Conservation (phyloP, 129 eudicot species). For the Dittrichia graveolens region DNA sequence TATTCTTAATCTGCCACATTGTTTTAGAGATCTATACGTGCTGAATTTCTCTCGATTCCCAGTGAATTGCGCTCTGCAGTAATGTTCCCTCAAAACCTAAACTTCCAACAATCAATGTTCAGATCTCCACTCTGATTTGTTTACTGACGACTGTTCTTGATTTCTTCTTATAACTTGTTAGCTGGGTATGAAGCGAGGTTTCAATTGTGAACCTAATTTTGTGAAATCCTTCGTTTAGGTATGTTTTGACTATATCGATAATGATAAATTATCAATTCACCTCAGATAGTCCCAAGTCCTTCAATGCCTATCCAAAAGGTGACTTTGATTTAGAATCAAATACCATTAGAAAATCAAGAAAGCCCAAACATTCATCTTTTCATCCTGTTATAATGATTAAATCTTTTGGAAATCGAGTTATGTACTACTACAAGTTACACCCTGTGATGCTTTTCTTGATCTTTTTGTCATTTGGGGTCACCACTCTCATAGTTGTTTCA, state of each 20-base stretch:
- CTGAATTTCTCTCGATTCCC: not conserved
- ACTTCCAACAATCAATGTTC: not conserved
- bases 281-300: slow-evolving; percentile 73
- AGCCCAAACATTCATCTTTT: slow-evolving; percentile 38
- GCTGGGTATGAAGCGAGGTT: slow-evolving; percentile 16
- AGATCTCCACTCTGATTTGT: not conserved
- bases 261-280: slow-evolving; percentile 69
- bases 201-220: slow-evolving; percentile 17
- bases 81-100: not conserved
- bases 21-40: slow-evolving; percentile 8
- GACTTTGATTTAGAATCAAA: slow-evolving; percentile 90
- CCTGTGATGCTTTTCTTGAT: slow-evolving; percentile 59
- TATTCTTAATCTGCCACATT: not conserved
- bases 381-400: slow-evolving; percentile 62
- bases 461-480: slow-evolving; percentile 55
- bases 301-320: slow-evolving; percentile 78
- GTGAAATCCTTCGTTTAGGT: slow-evolving; percentile 17
- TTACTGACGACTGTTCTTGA: not conserved
- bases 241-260: slow-evolving; percentile 43
- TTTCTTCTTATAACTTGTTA: not conserved
- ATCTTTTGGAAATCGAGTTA: slow-evolving; percentile 52
- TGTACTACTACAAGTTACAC: slow-evolving; percentile 64
- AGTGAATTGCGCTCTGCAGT: not conserved
- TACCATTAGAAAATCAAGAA: slow-evolving; percentile 56
- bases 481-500: slow-evolving; percentile 45